Percentiles rank a stretch among this genome's conserved stretches.
Evolutionary conservation across 2,329 filamentous ascomycete species (phyloP).

Genomic region (Lomentospora prolificans): DNA sequence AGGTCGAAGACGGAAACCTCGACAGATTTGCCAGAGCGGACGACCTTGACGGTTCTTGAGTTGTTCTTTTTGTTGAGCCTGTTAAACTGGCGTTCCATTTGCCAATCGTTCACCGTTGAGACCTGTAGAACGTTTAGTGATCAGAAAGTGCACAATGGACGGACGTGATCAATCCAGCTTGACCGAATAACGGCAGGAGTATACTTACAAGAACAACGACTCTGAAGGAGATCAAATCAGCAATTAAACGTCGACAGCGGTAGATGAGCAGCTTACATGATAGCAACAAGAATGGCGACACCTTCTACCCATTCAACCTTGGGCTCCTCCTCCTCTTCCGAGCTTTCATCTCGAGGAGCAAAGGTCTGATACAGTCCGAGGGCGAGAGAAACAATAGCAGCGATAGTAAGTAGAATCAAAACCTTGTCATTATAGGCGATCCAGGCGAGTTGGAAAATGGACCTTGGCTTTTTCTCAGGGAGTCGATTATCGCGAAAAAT

Average conservation of each 20-base stretch:
- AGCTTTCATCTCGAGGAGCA: constrained; percentile 18
- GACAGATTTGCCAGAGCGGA: constrained; percentile 55
- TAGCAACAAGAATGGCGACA: constrained; percentile 13
- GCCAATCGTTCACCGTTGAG: constrained; percentile 50
- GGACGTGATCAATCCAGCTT: neutral
- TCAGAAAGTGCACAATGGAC: constrained; percentile 3
- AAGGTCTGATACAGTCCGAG: constrained; percentile 61
- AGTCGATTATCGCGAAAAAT: constrained; percentile 51
- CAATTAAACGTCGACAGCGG: too few species aligned
- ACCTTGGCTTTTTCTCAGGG: constrained; percentile 49
- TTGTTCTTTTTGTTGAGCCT: constrained; percentile 53
- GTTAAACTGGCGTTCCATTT: constrained; percentile 57
- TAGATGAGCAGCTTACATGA: constrained; percentile 15
- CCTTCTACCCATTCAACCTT: constrained; percentile 20
- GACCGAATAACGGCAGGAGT: neutral
- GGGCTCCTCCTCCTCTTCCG: constrained; percentile 17
- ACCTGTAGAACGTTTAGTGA: constrained; percentile 9
- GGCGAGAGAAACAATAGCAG: constrained; percentile 58
- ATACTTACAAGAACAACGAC: constrained; percentile 13
- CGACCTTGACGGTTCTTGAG: constrained; percentile 54
- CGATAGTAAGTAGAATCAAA: constrained; percentile 58
- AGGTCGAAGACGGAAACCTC: constrained; percentile 58
- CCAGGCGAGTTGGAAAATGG: constrained; percentile 53
- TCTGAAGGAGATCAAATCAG: too few species aligned
- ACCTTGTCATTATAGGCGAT: constrained; percentile 66